These are phyloP conservation scores for Epichloe uncinata DNA, from an alignment of 2,329 filamentous ascomycete genomes.

Conservation along the genomic window DNA sequence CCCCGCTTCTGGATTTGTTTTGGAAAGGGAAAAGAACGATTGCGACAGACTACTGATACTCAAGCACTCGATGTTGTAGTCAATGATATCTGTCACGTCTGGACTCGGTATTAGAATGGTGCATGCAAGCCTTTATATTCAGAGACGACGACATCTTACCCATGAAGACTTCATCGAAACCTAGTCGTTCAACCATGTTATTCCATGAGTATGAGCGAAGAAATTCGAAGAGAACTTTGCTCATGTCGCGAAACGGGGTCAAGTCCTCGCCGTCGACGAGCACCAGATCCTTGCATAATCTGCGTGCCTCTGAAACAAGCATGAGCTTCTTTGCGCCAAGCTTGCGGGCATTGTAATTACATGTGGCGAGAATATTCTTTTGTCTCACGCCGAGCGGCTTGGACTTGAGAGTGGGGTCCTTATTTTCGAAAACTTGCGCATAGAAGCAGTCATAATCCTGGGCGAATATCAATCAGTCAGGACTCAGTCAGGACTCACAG, in stretches of 20 bases:
- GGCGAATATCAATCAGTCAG: not conserved
- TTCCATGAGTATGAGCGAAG: slow-evolving; percentile 67
- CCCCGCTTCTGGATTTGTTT: slow-evolving; percentile 60
- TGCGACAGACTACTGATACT: slow-evolving; percentile 49
- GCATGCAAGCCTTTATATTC: not conserved
- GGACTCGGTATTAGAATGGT: slow-evolving; percentile 16
- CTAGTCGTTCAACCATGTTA: slow-evolving; percentile 62
- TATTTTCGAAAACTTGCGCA: slow-evolving; percentile 76
- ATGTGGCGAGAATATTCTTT: slow-evolving; percentile 85
- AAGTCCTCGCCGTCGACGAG: slow-evolving; percentile 81
- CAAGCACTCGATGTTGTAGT: slow-evolving; percentile 63
- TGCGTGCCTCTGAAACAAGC: slow-evolving; percentile 68
- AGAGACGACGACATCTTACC: slow-evolving; percentile 15
- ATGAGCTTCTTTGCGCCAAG: slow-evolving; percentile 70
- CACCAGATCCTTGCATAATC: slow-evolving; percentile 68
- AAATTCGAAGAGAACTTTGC: slow-evolving; percentile 66
- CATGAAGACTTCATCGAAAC: slow-evolving; percentile 72
- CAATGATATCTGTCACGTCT: slow-evolving; percentile 76
- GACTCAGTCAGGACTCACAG: not conserved
- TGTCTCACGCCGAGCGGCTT: slow-evolving; percentile 76
- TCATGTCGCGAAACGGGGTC: slow-evolving; percentile 71
- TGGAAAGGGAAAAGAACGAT: slow-evolving; percentile 71
- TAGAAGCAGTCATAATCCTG: slow-evolving; percentile 89
- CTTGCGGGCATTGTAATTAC: slow-evolving; percentile 81
- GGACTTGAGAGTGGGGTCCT: slow-evolving; percentile 57